Conservation (phyloP, 495 filamentous ascomycete species). For the Trichoderma virens region DNA sequence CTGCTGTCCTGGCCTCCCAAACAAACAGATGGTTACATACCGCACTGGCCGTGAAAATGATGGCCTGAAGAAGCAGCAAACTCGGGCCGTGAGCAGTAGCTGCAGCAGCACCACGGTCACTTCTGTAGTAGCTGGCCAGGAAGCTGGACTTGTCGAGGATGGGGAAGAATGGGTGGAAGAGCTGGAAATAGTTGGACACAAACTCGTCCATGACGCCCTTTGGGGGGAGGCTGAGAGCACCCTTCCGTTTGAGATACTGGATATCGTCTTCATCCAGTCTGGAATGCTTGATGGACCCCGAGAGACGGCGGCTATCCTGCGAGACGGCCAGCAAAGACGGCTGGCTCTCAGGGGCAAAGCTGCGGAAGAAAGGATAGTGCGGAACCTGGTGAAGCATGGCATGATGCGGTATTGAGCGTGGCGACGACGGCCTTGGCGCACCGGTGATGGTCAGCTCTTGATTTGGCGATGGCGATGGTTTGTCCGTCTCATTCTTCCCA, state of each 20-base stretch:
- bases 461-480: not conserved
- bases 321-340: slow-evolving; percentile 7
- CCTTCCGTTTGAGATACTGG: slow-evolving; percentile 3
- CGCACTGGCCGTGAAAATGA: slow-evolving; percentile 9
- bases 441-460: not conserved
- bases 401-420: slow-evolving; percentile 6
- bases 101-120: not conserved
- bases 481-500: not conserved
- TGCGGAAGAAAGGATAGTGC: slow-evolving; percentile 10
- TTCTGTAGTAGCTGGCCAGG: not conserved
- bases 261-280: slow-evolving; percentile 5
- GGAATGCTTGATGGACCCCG: not conserved
- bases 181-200: slow-evolving; percentile 9
- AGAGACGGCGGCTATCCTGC: not conserved
- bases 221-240: slow-evolving; percentile 1
- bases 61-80: slow-evolving; percentile 2
- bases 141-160: slow-evolving; percentile 10
- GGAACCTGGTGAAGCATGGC: slow-evolving; percentile 12
- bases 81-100: not conserved
- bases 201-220: slow-evolving; percentile 6
- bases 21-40: not conserved
- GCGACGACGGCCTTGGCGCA: not conserved
- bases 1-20: no score
- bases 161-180: slow-evolving; percentile 11
- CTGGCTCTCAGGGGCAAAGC: slow-evolving; percentile 4